Conservation (phyloP, 345 rosid species). For the Ailanthus altissimus region DNA sequence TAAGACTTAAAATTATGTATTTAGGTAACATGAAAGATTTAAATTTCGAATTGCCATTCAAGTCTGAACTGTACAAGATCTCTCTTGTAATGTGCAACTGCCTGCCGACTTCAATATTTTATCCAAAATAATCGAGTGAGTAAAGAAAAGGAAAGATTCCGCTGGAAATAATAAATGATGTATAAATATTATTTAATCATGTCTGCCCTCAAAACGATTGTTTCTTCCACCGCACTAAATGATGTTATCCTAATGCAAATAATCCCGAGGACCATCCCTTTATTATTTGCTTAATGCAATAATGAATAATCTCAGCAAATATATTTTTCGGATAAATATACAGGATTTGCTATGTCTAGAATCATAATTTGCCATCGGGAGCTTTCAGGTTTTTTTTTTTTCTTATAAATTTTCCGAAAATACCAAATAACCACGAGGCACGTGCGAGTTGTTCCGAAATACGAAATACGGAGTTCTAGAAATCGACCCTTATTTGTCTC, state of each 20-base stretch:
- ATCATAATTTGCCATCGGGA: neutral
- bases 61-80: constrained; percentile 14
- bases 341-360: constrained; percentile 10
- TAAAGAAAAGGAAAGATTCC: constrained; percentile 16
- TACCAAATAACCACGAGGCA: neutral
- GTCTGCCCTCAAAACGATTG: neutral
- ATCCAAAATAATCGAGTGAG: neutral
- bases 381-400: neutral
- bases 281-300: neutral
- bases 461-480: neutral
- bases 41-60: neutral
- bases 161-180: neutral
- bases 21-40: neutral
- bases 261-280: constrained; percentile 11
- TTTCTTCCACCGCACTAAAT: constrained; percentile 17
- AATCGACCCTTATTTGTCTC: neutral
- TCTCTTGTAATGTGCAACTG: neutral
- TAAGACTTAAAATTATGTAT: neutral
- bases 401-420: neutral
- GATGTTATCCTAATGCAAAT: neutral
- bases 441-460: neutral
- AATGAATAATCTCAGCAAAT: neutral
- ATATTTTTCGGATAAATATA: neutral
- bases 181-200: neutral
- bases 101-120: constrained; percentile 20